Evolutionary conservation across 257 asterid species (phyloP), one percentile per base, ranked within the genome.

Genomic region (Nemophila menziesii): DNA sequence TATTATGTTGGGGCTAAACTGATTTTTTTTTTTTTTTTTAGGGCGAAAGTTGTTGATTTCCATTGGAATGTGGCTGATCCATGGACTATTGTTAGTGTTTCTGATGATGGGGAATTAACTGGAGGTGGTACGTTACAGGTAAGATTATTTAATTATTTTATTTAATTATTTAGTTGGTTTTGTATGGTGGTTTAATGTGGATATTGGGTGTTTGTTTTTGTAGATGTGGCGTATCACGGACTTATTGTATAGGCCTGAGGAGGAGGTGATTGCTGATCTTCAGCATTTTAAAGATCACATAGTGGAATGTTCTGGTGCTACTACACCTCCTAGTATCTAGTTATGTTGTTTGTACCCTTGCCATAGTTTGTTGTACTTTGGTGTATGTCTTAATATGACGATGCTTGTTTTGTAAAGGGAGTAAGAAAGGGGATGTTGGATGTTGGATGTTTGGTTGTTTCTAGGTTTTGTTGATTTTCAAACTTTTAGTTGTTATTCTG

Each of bases 61-160:
- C 97, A 89, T 58, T 84, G 97, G 97, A 80, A 84, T 58, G 90
- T 66, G 5, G 33, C 67, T 55, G 95, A 80, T 67, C 95, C 95
- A 7, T 89, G 97, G 97, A 78, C 95, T 3, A 61, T 89, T 62
- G 92, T 81, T 16, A 89, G 97, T 36, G 93, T 84, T 20, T 82
- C 97, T 0, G 92, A 82, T 61, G 97, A 86, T 62, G 86, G 86
- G 33, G 97, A 86, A 48, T 65, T 67, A 55, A 69, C 66, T 13
- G 86, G 90, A 42, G 97, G 97, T 9, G 97, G 97, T 57, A 89
- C 97, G 17, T 57, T 89, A 61, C 97, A 89, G 92, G 97, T 87
- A 60, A 40, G 51, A 5, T 22, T 56, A 37, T 21, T 17, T 6
- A 18, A 15, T 13, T 38, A 15, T 5, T 22, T 36, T 16, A 22